Percentiles rank a stretch among this genome's conserved stretches.
Conservation (phyloP, 768 basidiomycete species). For the Tricholoma sp. region DNA sequence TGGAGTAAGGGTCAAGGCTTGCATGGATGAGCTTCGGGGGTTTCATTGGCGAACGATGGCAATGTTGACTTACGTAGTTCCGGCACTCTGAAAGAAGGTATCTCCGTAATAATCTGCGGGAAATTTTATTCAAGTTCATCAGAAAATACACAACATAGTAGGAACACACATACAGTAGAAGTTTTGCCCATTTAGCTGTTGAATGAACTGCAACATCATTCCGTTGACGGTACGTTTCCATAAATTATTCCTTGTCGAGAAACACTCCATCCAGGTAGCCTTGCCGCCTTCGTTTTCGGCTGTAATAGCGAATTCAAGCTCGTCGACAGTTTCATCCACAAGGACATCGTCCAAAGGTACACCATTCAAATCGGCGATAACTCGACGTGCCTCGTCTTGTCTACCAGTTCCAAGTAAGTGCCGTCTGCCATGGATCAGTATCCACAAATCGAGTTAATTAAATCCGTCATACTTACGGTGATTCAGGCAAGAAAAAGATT, state of each 20-base stretch:
- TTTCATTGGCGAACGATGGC: not conserved
- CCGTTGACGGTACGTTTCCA: slow-evolving; percentile 75
- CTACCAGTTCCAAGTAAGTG: slow-evolving; percentile 59
- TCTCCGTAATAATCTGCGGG: slow-evolving; percentile 71
- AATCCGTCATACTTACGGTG: slow-evolving; percentile 46
- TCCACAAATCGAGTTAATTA: not conserved
- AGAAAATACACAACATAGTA: not conserved
- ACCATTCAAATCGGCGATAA: slow-evolving; percentile 63
- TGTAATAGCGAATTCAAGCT: slow-evolving; percentile 59
- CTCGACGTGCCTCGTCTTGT: slow-evolving; percentile 48
- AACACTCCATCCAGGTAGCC: slow-evolving; percentile 75
- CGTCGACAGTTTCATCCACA: slow-evolving; percentile 55
- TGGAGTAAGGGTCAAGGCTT: slow-evolving; percentile 65
- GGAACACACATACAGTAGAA: slow-evolving; percentile 56
- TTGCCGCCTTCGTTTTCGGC: slow-evolving; percentile 79
- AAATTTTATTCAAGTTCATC: not conserved
- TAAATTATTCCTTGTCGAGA: slow-evolving; percentile 59
- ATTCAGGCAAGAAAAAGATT: slow-evolving; percentile 74
- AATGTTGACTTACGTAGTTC: slow-evolving; percentile 44
- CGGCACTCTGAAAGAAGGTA: slow-evolving; percentile 73
- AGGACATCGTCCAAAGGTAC: slow-evolving; percentile 54
- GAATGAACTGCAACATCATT: slow-evolving; percentile 82
- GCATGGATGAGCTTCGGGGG: not conserved
- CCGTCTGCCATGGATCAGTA: slow-evolving; percentile 36
- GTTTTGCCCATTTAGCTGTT: slow-evolving; percentile 78